Evolutionary conservation across 352 stramenopile species (phyloP).

Genomic region (Blastocystis sp.): DNA sequence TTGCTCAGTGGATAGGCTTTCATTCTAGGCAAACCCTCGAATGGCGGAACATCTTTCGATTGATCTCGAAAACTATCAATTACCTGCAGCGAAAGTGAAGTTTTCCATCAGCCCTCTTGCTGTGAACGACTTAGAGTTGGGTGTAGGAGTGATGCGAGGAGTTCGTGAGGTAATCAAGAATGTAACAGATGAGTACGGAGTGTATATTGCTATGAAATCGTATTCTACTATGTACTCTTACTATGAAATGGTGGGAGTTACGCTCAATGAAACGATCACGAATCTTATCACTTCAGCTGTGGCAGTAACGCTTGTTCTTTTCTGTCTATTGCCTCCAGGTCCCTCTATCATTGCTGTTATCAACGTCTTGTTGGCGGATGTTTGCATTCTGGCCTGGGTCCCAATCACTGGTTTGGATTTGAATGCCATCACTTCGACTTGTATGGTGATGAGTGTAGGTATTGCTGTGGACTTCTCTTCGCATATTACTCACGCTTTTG

Average conservation of each 20-base stretch:
- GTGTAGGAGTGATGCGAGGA: neutral
- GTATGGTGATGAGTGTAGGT: slow-evolving; percentile 57
- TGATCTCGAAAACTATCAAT: neutral
- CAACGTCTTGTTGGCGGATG: neutral
- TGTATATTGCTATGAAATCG: neutral
- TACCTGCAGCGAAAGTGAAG: slow-evolving; percentile 26
- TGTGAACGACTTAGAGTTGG: slow-evolving; percentile 4
- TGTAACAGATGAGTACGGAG: slow-evolving; percentile 19
- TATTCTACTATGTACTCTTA: slow-evolving; percentile 51
- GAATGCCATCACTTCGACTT: slow-evolving; percentile 49
- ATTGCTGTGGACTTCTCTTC: slow-evolving; percentile 60
- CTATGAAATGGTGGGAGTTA: slow-evolving; percentile 59
- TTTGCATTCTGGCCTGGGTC: slow-evolving; percentile 52
- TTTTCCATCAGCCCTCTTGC: neutral
- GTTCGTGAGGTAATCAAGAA: neutral
- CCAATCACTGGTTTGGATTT: slow-evolving; percentile 20
- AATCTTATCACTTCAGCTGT: slow-evolving; percentile 46
- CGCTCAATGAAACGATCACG: slow-evolving; percentile 34
- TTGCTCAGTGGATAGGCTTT: neutral
- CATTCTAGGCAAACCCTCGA: neutral
- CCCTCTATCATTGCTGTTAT: slow-evolving; percentile 21
- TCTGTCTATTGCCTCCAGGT: neutral
- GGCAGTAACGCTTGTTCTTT: slow-evolving; percentile 31
- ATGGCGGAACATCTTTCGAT: neutral
- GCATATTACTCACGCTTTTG: slow-evolving; percentile 61